Percentiles rank a stretch among this genome's conserved stretches.
These are phyloP conservation scores for Thelonectria rubi DNA, from an alignment of 2,329 filamentous ascomycete genomes.

Conservation along the genomic window DNA sequence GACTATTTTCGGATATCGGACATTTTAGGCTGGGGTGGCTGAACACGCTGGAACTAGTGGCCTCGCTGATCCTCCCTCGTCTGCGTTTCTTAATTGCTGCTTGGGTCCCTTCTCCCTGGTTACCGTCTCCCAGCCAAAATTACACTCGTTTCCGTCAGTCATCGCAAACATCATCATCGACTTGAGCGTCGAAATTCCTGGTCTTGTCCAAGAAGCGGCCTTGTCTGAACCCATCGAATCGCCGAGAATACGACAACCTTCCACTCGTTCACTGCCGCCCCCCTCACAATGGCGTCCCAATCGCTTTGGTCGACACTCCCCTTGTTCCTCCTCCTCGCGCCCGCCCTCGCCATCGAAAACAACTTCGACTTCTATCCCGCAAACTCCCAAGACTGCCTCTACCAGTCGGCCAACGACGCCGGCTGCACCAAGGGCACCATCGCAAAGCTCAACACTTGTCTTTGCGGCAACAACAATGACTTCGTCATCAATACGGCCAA, in stretches of 20 bases:
- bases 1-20: neutral
- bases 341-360: slow-evolving; percentile 40
- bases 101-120: neutral
- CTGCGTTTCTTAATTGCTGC: neutral
- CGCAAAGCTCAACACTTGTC: slow-evolving; percentile 56
- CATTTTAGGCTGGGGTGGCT: neutral
- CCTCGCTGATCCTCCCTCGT: neutral
- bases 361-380: slow-evolving; percentile 49
- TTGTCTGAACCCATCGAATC: neutral
- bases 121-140: neutral
- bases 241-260: neutral
- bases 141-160: neutral
- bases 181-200: neutral
- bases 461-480: slow-evolving; percentile 59
- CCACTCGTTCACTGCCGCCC: neutral
- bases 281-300: slow-evolving; percentile 39
- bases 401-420: slow-evolving; percentile 50
- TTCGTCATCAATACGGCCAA: slow-evolving; percentile 58
- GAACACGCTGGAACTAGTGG: neutral
- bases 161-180: neutral
- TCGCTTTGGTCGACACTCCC: slow-evolving; percentile 34
- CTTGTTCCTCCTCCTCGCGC: slow-evolving; percentile 44
- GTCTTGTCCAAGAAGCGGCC: neutral
- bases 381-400: slow-evolving; percentile 52
- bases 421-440: slow-evolving; percentile 53